Evolutionary conservation across 805 yeast genomes (phyloP).

Genomic region (Wickerhamiella allomyrinae): DNA sequence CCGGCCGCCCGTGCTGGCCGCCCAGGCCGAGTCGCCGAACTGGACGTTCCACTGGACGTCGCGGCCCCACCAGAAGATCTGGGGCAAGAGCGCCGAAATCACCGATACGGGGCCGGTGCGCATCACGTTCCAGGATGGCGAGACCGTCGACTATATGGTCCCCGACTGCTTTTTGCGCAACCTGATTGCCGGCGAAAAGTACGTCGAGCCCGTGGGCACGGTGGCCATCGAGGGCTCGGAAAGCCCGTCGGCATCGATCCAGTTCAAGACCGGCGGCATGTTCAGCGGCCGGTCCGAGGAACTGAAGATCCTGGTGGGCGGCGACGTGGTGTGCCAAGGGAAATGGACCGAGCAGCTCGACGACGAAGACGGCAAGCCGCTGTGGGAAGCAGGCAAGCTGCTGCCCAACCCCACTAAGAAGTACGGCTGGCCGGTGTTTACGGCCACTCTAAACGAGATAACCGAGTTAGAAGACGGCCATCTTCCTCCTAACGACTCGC

Average conservation of each 20-base stretch:
- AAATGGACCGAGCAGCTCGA: constrained; percentile 57
- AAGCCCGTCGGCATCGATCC: constrained; percentile 58
- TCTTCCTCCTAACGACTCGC: constrained; percentile 76
- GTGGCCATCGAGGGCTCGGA: constrained; percentile 51
- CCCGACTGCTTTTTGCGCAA: constrained; percentile 77
- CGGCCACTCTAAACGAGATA: constrained; percentile 69
- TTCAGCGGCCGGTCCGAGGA: constrained; percentile 74
- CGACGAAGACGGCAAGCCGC: constrained; percentile 18
- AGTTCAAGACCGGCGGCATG: constrained; percentile 70
- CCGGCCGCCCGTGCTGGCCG: constrained; percentile 74
- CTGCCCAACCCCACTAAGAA: constrained; percentile 44
- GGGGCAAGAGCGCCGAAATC: constrained; percentile 89
- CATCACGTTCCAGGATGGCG: constrained; percentile 47
- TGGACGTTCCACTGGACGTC: constrained; percentile 41
- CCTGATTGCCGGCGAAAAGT: constrained; percentile 88
- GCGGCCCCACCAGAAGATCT: constrained; percentile 61
- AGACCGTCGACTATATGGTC: constrained; percentile 60
- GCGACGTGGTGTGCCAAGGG: constrained; percentile 33
- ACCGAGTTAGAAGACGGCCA: constrained; percentile 50
- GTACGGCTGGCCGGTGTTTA: constrained; percentile 76
- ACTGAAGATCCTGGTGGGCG: constrained; percentile 23
- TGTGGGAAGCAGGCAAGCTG: constrained; percentile 64
- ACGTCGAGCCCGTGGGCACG: constrained; percentile 68
- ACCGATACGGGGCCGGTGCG: constrained; percentile 56
- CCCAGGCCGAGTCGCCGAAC: constrained; percentile 51